Base-by-base conservation (phyloP, 2,329 filamentous ascomycete genomes). In the Aspergillus fischeri region DNA sequence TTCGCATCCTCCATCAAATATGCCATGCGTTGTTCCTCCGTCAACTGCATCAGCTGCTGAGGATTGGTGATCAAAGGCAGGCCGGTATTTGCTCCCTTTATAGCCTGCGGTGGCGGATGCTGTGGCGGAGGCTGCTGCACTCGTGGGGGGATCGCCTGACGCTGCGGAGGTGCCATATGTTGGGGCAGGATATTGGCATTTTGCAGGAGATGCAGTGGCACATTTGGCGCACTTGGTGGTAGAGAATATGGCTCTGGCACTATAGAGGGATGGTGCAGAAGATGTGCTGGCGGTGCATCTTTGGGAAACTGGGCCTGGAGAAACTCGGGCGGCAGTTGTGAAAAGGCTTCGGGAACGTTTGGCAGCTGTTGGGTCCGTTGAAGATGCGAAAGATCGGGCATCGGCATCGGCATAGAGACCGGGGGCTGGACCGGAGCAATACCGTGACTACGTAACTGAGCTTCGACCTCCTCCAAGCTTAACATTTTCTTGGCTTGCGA, bases 391-490 rank as follows among this genome's bases (percentile, higher is more conserved):
- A 65, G 59, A 27, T 72, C 72, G 35, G 67, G 60, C 53, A 69
- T 61, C 14, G 62, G 63, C 29, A 66, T 68, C 14, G 68, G 67
- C 38, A 70, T 61, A 4, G 70, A 66, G 35, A 70, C 62, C 6
- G 69, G 62, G 28, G 67, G 65, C 29, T 67, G 59, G 52, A 63
- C 49, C 56, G 70, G 61, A 14, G 65, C 67, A 27, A 63, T 56
- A 53, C 84, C 77, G 64, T 92, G 88, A 35, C 84, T 81, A 59
- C 90, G 86, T 88, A 99, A 92, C 62, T 91, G 87, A 54, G 93
- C 93, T 77, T 99, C 94, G 21, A 99, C 92, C 77, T 99, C 94
- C 72, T 97, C 94, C 68, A 99, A 75, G 67, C 91, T 97, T 89
- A 99, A 87, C 77, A 97, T 88, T 78, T 92, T 97, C 68, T 86